Conservation (phyloP, 257 asterid genomes). For the Solanum boliviense region DNA sequence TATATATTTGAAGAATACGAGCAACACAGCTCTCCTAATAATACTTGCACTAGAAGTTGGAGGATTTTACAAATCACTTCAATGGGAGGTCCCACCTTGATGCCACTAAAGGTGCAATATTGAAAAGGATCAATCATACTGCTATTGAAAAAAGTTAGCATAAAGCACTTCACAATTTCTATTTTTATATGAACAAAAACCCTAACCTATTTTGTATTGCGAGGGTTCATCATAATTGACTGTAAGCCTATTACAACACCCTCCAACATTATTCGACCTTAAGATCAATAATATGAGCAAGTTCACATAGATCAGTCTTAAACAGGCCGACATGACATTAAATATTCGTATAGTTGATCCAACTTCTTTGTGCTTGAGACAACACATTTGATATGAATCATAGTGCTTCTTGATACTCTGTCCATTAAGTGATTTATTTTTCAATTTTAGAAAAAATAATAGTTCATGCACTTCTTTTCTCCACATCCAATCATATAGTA, state of each 20-base stretch:
- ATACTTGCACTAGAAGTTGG: constrained; percentile 23
- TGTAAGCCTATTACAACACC: background rate
- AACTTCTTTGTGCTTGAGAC: background rate
- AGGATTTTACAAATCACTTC: background rate
- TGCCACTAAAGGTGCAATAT: constrained; percentile 19
- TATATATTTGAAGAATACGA: no score
- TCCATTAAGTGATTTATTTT: background rate
- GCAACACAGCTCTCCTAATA: background rate
- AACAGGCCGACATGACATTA: background rate
- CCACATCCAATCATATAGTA: constrained; percentile 3
- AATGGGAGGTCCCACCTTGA: constrained; percentile 31
- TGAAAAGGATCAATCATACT: constrained; percentile 6
- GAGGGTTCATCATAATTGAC: background rate
- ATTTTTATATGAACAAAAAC: background rate
- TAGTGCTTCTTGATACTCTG: constrained; percentile 4
- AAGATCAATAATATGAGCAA: background rate
- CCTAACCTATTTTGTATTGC: background rate
- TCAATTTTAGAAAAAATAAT: background rate
- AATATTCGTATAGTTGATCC: background rate
- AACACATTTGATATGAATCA: background rate
- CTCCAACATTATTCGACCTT: background rate
- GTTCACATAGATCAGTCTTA: background rate
- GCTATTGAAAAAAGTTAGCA: constrained; percentile 11
- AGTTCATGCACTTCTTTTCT: background rate
- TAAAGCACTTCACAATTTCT: background rate